Conservation (phyloP, 2,329 filamentous ascomycete species). For the Fusarium pilosicola region DNA sequence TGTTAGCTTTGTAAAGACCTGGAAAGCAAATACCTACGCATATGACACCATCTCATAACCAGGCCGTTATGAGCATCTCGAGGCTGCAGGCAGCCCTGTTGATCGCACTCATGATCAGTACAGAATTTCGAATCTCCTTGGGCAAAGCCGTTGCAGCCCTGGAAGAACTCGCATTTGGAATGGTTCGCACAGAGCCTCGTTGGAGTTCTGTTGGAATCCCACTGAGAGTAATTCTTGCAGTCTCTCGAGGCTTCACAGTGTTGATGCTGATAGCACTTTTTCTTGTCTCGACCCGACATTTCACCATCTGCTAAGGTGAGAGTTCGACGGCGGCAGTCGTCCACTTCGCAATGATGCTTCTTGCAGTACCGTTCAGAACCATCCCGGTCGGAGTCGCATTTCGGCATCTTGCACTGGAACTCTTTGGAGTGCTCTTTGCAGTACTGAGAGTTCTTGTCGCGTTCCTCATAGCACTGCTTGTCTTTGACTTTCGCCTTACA, state of each 20-base stretch:
- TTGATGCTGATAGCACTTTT: constrained; percentile 26
- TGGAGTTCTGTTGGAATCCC: neutral
- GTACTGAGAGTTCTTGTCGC: neutral
- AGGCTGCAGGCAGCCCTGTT: neutral
- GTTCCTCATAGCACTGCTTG: constrained; percentile 3
- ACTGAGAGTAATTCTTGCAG: neutral
- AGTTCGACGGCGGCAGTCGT: neutral
- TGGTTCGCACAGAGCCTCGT: constrained; percentile 20
- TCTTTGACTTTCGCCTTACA: neutral
- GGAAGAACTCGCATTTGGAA: constrained; percentile 6
- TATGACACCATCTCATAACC: constrained; percentile 14
- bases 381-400: constrained; percentile 2
- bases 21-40: constrained; percentile 6
- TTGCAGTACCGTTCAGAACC: constrained; percentile 2
- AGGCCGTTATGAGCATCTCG: constrained; percentile 3
- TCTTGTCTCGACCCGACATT: neutral
- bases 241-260: constrained; percentile 1
- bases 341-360: constrained; percentile 6
- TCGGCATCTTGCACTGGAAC: neutral
- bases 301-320: neutral
- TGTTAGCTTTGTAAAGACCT: neutral
- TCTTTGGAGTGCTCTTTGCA: constrained; percentile 10
- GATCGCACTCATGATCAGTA: constrained; percentile 21
- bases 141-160: constrained; percentile 12
- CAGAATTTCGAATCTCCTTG: constrained; percentile 7